Percentiles rank a stretch among this genome's conserved stretches.
Evolutionary conservation across 2,329 filamentous ascomycete species (phyloP).

Genomic region (Clarireedia paspali): DNA sequence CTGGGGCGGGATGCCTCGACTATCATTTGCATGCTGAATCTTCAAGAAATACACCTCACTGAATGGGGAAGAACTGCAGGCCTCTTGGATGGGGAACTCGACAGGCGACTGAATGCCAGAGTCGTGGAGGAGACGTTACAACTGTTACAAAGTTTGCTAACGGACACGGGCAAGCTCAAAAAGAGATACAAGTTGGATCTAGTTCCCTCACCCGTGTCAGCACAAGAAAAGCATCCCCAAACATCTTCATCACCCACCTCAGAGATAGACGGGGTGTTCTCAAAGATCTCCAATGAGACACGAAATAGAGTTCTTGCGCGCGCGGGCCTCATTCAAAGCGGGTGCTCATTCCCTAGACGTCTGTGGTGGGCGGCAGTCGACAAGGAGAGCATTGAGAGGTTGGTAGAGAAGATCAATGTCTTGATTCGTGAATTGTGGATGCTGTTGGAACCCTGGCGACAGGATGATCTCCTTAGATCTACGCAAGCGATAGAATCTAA

Average conservation of each 20-base stretch:
- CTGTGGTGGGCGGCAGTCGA: constrained; percentile 20
- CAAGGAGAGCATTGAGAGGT: constrained; percentile 13
- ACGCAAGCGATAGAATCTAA: not conserved
- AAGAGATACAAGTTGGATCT: constrained; percentile 16
- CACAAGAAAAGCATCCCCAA: not conserved
- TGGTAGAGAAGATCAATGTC: constrained; percentile 15
- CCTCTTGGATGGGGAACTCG: constrained; percentile 6
- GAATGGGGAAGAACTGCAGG: constrained; percentile 13
- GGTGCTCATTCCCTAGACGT: constrained; percentile 9
- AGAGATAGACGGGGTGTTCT: not conserved
- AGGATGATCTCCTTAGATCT: not conserved
- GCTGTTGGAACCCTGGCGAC: constrained; percentile 9
- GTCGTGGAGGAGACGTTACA: constrained; percentile 12
- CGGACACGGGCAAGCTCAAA: constrained; percentile 14
- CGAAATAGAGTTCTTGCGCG: not conserved
- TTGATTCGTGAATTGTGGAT: constrained; percentile 15
- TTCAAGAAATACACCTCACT: constrained; percentile 13
- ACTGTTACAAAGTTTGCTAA: constrained; percentile 14
- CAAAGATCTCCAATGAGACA: constrained; percentile 1
- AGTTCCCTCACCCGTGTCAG: not conserved
- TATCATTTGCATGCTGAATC: constrained; percentile 11
- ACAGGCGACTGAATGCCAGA: constrained; percentile 16
- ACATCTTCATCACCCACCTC: not conserved
- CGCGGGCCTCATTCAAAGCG: constrained; percentile 6
- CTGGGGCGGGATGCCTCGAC: constrained; percentile 13